Base-by-base conservation (phyloP, 441 rosid species). In the Populus hybrid region DNA sequence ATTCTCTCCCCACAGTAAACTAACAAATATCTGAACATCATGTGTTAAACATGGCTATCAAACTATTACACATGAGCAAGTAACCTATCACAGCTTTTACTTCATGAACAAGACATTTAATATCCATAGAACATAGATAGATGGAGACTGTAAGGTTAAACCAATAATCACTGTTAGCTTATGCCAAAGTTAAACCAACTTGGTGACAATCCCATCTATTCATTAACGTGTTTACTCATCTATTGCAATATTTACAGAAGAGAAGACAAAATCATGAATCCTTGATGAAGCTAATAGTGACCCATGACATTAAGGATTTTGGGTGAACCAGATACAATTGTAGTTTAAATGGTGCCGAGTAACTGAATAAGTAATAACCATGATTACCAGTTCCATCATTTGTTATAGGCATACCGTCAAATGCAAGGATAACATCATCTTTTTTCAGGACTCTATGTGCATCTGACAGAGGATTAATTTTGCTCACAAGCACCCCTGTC, bases 401-500 rank as follows among this genome's bases (percentile, higher is more conserved):
- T 83, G 97, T 95, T 81, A 95, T 89, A 69, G 87, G 88, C 70
- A 92, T 91, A 50, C 88, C 90, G 83, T 95, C 99, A 80, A 93
- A 95, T 36, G 88, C 83, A 73, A 93, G 92, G 77, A 95, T 81
- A 72, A 95, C 85, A 79, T 95, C 97, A 80, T 93, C 97, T 80
- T 90, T 95, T 77, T 84, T 90, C 77, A 93, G 78, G 77, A 87
- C 80, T 74, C 35, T 79, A 34, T 86, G 74, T 64, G 94, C 92
- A 84, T 90, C 84, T 7, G 93, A 92, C 63, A 93, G 76, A 69
- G 93, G 97, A 89, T 93, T 90, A 67, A 95, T 90, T 87, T 87
- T 95, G 89, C 90, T 90, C 46, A 90, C 81, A 80, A 93, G 93
- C 61, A 95, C 93, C 67, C 97, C 94, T 3, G 97, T 93, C 93